Base-by-base conservation (phyloP, 2,329 filamentous ascomycete genomes). In the Pleoardoris graminearum region DNA sequence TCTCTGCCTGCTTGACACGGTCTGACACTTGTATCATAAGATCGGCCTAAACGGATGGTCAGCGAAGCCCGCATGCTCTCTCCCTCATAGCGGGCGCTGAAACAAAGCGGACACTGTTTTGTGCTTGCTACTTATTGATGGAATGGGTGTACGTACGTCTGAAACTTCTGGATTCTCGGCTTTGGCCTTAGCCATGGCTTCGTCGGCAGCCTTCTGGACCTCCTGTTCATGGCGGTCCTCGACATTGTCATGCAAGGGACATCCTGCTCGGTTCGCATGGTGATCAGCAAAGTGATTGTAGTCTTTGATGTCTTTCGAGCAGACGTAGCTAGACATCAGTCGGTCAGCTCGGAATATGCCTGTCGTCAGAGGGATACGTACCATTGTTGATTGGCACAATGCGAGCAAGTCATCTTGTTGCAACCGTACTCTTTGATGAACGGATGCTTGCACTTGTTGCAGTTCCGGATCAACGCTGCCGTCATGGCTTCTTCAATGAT, bases 401-500 rank as follows among this genome's bases (percentile, higher is more conserved):
- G 80, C 0, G 82, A 77, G 69, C 91, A 96, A 0, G 71, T 80
- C 82, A 96, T 90, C 73, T 92, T 92, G 75, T 95, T 95, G 76
- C 91, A 96, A 2, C 91, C 91, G 27, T 77, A 70, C 30, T 86
- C 82, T 67, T 95, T 96, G 69, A 95, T 82, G 62, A 93, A 94
- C 0, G 86, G 84, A n/a, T 84, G 82, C n/a, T 80, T 77, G 73
- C 88, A 87, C 57, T 77, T 78, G 55, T 90, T 90, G 77, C 91
- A 96, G 23, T 78, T 84, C 17, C 91, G 83, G 48, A 95, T 88
- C 60, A 95, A 65, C 1, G 91, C 91, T 14, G 82, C 80, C 2
- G 88, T 90, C 88, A 92, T 93, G 17, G 90, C 90, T 69, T 96
- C 90, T 70, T 96, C 91, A 25, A 95, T 83, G 3, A 78, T 72